Evolutionary conservation across 305 asterid genomes (phyloP), one percentile per base, ranked within the genome.

Genomic region (Rubia peregrina): DNA sequence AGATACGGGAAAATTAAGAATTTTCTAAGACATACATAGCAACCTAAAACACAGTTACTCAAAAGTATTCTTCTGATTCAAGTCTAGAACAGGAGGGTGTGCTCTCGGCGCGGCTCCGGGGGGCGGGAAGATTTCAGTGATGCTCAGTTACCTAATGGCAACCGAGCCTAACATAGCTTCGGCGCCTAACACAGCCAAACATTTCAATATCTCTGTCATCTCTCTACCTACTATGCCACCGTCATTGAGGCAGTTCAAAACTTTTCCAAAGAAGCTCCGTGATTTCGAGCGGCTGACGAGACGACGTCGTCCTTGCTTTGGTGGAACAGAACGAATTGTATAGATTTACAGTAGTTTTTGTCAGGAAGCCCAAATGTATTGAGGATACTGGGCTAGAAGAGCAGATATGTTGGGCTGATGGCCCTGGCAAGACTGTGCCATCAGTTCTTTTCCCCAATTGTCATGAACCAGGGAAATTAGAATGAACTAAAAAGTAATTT

Each of bases 151-250:
- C 26, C 26, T 24, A 24, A 24, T 85, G 57, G 92, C 88, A 61
- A 84, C 89, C 56, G 96, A 89, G 61, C 98, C 97, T 44, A 90
- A 62, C 41, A 90, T 36, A 75, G 89, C 96, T 71, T 95, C 97
- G 10, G 87, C 91, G 69, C 92, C 93, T 43, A 93, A 72, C 71
- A 83, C 73, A 65, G 80, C 83, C 81, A 89, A 38, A 65, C 75
- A 71, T 74, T 86, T 93, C 38, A 82, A 78, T 78, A 74, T 88
- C 74, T 88, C 91, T 48, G 81, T 91, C 96, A 89, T 92, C 13
- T 26, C n/a, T 60, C 42, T 14, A 9, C 56, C 56, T 16, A 24
- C 22, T n/a, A n/a, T 36, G 2, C 33, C 53, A 9, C 10, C 53
- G 36, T 33, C 36, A 0, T 33, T 3, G 36, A 33, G 36, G 3